Percentiles rank a stretch among this genome's conserved stretches.
phyloP scores from a whole-genome alignment of 2,329 filamentous ascomycete species.

The Talaromyces albobiverticillius region DNA sequence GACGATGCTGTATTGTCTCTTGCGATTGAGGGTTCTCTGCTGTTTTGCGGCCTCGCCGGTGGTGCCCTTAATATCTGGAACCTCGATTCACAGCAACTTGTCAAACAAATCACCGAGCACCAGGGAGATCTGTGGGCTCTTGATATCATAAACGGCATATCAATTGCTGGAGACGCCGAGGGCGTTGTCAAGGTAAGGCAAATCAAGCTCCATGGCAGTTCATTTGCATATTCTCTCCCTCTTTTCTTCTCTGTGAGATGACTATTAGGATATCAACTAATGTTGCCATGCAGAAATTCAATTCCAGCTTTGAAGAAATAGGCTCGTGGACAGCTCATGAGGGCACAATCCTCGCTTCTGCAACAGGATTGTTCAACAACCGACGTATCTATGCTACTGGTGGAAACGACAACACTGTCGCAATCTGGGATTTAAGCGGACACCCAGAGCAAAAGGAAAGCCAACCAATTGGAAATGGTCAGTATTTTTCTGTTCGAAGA shows the following conservation, averaged over 20 bases:
- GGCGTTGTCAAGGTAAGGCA: constrained; percentile 78
- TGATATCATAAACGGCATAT: constrained; percentile 76
- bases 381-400: constrained; percentile 90
- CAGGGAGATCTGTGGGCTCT: constrained; percentile 81
- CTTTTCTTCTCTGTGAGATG: not conserved
- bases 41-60: constrained; percentile 85
- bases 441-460: constrained; percentile 47
- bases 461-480: constrained; percentile 57
- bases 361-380: constrained; percentile 65
- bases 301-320: constrained; percentile 78
- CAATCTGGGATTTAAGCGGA: constrained; percentile 77
- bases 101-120: constrained; percentile 80
- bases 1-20: constrained; percentile 71
- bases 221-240: too few species aligned
- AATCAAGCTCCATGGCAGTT: too few species aligned
- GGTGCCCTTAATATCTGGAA: constrained; percentile 96
- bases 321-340: constrained; percentile 78
- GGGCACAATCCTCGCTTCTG: constrained; percentile 83
- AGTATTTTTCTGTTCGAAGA: not conserved
- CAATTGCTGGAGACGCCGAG: constrained; percentile 86
- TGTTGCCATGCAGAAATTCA: constrained; percentile 56
- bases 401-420: constrained; percentile 85
- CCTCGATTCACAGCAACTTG: constrained; percentile 84
- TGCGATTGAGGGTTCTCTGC: constrained; percentile 81
- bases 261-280: not conserved